phyloP scores from a whole-genome alignment of 768 basidiomycete species.

The Tulasnella sp. region DNA sequence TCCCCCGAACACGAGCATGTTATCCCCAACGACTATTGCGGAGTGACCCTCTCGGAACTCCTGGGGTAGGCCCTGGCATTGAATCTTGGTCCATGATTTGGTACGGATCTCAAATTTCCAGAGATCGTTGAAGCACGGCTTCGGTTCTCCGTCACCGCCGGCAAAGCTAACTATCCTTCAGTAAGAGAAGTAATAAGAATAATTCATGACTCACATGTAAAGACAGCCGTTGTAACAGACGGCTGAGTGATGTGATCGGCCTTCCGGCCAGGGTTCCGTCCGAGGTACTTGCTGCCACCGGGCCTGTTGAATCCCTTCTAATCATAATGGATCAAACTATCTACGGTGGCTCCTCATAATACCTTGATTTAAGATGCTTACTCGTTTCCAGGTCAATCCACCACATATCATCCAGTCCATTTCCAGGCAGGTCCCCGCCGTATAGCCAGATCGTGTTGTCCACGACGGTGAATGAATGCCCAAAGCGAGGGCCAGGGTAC shows the following conservation, averaged over 20 bases:
- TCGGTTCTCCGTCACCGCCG: not conserved
- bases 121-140: too few species aligned
- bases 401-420: not conserved
- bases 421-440: not conserved
- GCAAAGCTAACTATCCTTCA: not conserved
- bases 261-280: not conserved
- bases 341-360: not conserved
- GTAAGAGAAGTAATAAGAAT: not conserved
- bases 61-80: too few species aligned
- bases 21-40: too few species aligned
- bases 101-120: too few species aligned
- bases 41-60: too few species aligned
- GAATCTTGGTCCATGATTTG: too few species aligned
- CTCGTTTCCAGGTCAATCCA: not conserved
- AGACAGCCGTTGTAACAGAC: not conserved
- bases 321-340: not conserved
- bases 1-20: too few species aligned
- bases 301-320: not conserved
- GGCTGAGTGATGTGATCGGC: not conserved
- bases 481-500: not conserved
- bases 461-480: not conserved
- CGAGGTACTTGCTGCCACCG: not conserved
- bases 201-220: not conserved
- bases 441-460: not conserved
- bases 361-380: not conserved